Evolutionary conservation across 2,329 filamentous ascomycete species (phyloP).

Genomic region (Cercospora sp.): DNA sequence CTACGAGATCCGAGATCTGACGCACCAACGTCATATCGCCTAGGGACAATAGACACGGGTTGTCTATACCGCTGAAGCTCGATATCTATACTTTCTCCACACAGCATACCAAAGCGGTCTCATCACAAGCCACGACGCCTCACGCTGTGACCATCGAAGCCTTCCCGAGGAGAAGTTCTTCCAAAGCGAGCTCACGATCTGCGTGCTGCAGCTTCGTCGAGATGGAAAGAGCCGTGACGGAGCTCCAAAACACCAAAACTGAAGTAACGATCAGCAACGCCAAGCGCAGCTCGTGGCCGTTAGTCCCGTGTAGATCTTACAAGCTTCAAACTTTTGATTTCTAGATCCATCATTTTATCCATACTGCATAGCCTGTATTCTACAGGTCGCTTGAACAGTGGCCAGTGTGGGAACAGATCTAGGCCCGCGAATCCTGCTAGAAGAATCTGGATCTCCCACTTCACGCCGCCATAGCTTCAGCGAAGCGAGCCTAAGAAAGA

Average conservation of each 20-base stretch:
- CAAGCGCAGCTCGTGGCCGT: background rate
- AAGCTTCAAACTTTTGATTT: background rate
- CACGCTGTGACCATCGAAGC: background rate
- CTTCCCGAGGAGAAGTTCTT: background rate
- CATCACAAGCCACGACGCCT: background rate
- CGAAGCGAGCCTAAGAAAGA: background rate
- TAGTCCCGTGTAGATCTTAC: background rate
- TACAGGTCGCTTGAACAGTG: background rate
- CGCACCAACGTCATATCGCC: background rate
- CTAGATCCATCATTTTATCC: background rate
- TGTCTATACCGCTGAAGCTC: background rate
- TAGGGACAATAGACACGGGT: background rate
- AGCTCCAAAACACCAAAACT: background rate
- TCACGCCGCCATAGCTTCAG: background rate
- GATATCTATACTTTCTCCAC: background rate
- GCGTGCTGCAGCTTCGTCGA: background rate
- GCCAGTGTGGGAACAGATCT: background rate
- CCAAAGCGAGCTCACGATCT: background rate
- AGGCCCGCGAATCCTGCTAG: background rate
- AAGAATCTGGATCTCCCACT: background rate
- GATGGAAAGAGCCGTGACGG: background rate
- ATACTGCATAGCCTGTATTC: background rate
- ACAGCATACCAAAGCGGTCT: background rate
- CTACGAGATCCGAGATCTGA: background rate
- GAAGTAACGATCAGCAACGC: background rate